A percentile compares a stretch with the other conserved stretches of the same genome.
These are phyloP conservation scores for Cryomyces antarcticus DNA, from an alignment of 495 filamentous ascomycete genomes.

Conservation along the genomic window DNA sequence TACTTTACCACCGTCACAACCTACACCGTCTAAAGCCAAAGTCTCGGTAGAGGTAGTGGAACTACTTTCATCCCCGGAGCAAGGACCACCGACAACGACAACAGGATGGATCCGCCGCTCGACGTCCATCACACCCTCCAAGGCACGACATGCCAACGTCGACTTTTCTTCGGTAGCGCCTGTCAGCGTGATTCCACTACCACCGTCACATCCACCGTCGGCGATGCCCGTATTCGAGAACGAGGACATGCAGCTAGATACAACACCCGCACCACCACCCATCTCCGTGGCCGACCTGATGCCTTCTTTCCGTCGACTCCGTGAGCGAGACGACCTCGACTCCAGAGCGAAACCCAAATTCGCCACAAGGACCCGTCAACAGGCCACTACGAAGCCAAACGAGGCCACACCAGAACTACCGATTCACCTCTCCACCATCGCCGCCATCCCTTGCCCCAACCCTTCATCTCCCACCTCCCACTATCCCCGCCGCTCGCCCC, in stretches of 20 bases:
- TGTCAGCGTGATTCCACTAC: background rate
- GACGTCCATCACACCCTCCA: background rate
- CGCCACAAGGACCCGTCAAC: background rate
- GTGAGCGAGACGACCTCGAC: constrained; percentile 1
- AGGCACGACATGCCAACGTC: background rate
- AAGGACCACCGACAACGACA: background rate
- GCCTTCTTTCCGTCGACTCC: background rate
- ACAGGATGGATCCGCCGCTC: constrained; percentile 1
- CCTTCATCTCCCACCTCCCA: background rate
- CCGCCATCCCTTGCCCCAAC: background rate
- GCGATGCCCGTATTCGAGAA: no score
- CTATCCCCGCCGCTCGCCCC: constrained; percentile 7
- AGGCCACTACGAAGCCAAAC: no score
- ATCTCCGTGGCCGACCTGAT: no score
- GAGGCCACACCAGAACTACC: no score
- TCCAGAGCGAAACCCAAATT: background rate
- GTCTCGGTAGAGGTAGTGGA: no score
- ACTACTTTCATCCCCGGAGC: background rate
- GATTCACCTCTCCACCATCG: no score
- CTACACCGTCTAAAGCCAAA: no score
- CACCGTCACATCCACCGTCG: no score
- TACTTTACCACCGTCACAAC: no score
- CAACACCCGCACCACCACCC: no score
- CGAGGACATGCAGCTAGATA: no score
- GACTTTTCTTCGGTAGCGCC: background rate